Evolutionary conservation across 2,329 filamentous ascomycete species (phyloP).

Genomic region (Penicillium sp.): DNA sequence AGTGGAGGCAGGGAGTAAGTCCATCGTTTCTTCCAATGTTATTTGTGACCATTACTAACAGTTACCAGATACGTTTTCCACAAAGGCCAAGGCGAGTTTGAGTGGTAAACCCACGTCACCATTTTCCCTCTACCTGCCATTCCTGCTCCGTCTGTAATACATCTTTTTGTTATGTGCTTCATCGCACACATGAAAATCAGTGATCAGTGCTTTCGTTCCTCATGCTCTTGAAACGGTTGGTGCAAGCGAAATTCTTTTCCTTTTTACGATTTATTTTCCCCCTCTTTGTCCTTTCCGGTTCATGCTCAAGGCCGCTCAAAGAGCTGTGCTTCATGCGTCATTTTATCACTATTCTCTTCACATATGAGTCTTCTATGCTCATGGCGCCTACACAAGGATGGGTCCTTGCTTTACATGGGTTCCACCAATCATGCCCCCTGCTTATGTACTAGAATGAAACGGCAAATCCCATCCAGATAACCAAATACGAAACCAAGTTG

Average conservation of each 20-base stretch:
- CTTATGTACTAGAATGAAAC: conserved; percentile 29
- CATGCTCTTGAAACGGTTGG: conserved; percentile 13
- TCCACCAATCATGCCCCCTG: conserved; percentile 2
- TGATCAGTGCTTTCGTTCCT: conserved; percentile 6
- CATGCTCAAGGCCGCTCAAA: not conserved
- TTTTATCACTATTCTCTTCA: conserved; percentile 6
- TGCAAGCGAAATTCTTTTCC: conserved; percentile 14
- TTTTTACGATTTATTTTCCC: conserved; percentile 11
- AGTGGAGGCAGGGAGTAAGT: conserved; percentile 85
- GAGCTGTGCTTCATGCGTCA: not conserved
- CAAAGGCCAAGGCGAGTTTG: conserved; percentile 95
- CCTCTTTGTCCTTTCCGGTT: conserved; percentile 2
- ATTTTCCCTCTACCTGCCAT: not conserved
- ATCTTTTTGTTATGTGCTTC: not conserved
- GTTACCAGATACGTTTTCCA: conserved; percentile 79
- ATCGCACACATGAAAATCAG: conserved; percentile 16
- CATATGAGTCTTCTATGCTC: conserved; percentile 10
- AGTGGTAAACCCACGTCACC: conserved; percentile 68
- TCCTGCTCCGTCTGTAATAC: conserved; percentile 11
- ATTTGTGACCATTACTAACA: conserved; percentile 25
- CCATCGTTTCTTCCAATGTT: not conserved
- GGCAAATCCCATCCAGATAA: conserved; percentile 3
- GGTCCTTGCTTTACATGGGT: conserved; percentile 11
- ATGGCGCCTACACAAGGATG: conserved; percentile 27
- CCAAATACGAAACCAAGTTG: conserved; percentile 4